Conservation (phyloP, 371 early-diverging fungal genomes). For the Syncephalastrum monosporum region DNA sequence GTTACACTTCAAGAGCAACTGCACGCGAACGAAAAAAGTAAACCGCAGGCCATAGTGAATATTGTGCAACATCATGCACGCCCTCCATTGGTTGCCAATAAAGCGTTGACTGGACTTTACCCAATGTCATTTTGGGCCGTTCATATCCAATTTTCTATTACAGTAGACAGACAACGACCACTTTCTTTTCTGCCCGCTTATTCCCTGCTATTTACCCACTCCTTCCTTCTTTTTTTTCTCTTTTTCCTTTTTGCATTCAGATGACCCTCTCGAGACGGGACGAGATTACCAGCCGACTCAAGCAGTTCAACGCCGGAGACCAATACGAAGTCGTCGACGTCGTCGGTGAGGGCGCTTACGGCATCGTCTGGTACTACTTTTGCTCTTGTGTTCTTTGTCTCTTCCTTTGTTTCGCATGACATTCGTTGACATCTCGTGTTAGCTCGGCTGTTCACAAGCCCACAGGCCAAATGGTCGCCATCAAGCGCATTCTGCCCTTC, state of each 20-base stretch:
- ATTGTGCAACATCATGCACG: too few species aligned
- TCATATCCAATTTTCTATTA: too few species aligned
- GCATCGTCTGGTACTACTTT: constrained; percentile 60
- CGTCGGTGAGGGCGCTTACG: constrained; percentile 67
- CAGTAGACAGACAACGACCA: too few species aligned
- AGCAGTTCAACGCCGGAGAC: constrained; percentile 26
- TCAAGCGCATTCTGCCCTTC: constrained; percentile 89
- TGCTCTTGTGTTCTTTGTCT: neutral
- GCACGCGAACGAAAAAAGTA: too few species aligned
- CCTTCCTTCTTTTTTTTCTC: neutral
- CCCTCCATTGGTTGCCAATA: too few species aligned
- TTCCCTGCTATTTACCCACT: too few species aligned
- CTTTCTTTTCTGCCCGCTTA: too few species aligned
- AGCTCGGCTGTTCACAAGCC: constrained; percentile 83
- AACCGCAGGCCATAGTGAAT: too few species aligned
- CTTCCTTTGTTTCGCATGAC: constrained; percentile 2
- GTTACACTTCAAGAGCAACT: too few species aligned
- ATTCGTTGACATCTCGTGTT: constrained; percentile 8
- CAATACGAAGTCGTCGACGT: constrained; percentile 34
- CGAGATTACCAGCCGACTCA: constrained; percentile 20
- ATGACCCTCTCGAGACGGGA: constrained; percentile 21
- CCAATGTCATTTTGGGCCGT: too few species aligned
- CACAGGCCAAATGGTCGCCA: constrained; percentile 89
- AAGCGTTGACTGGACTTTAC: too few species aligned
- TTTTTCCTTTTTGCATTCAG: neutral